Evolutionary conservation across 352 stramenopile species (phyloP).

Genomic region (Phytopythium vexans): DNA sequence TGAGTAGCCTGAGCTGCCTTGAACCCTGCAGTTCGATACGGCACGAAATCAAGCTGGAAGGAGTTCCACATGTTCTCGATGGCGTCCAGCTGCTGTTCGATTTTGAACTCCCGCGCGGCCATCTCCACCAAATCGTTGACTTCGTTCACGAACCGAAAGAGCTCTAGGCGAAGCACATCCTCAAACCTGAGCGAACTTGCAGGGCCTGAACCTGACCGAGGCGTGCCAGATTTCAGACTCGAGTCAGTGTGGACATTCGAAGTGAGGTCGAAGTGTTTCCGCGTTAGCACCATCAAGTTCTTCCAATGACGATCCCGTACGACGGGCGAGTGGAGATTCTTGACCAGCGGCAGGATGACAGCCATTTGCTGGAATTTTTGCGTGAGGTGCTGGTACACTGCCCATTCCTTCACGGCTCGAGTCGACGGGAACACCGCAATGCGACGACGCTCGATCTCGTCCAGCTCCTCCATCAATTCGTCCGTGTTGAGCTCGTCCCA

Average conservation of each 20-base stretch:
- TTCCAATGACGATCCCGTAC: slow-evolving; percentile 90
- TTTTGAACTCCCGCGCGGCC: slow-evolving; percentile 96
- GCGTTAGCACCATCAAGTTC: slow-evolving; percentile 79
- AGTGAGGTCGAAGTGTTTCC: slow-evolving; percentile 82
- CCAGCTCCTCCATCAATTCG: slow-evolving; percentile 87
- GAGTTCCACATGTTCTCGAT: slow-evolving; percentile 90
- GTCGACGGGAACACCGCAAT: slow-evolving; percentile 49
- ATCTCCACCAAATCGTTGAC: slow-evolving; percentile 95
- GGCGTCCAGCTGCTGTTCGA: slow-evolving; percentile 93
- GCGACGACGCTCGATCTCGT: slow-evolving; percentile 63
- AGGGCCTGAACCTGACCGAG: neutral
- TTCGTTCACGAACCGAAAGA: slow-evolving; percentile 91
- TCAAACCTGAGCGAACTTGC: slow-evolving; percentile 76
- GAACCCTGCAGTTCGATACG: slow-evolving; percentile 77
- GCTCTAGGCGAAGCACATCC: slow-evolving; percentile 91
- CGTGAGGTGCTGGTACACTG: slow-evolving; percentile 90
- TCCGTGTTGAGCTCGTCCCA: slow-evolving; percentile 92
- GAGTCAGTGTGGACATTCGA: slow-evolving; percentile 3
- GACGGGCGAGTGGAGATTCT: slow-evolving; percentile 85
- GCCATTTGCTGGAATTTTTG: slow-evolving; percentile 91
- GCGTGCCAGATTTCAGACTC: slow-evolving; percentile 2
- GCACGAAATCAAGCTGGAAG: slow-evolving; percentile 91
- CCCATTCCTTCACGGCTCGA: slow-evolving; percentile 87
- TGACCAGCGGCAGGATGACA: slow-evolving; percentile 88
- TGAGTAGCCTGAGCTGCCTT: slow-evolving; percentile 6